Conservation (phyloP, 176 grass and related monocot species). For the Dendrocalamus sinicus region DNA sequence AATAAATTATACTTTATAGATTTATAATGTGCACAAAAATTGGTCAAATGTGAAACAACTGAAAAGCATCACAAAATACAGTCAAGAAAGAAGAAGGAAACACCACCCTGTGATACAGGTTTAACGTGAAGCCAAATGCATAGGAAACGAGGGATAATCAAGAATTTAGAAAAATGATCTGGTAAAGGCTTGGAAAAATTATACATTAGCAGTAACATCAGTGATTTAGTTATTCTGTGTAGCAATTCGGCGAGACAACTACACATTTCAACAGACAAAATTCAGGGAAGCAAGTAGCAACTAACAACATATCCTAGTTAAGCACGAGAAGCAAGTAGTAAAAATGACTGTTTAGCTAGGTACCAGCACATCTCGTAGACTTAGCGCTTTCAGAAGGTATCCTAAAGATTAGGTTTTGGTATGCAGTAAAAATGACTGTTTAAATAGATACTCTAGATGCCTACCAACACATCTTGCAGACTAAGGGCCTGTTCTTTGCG, state of each 20-base stretch:
- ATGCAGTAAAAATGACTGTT: no score
- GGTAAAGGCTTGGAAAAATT: background rate
- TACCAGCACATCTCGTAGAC: background rate
- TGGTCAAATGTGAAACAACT: conserved; percentile 18
- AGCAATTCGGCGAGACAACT: background rate
- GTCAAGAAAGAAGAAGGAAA: conserved; percentile 13
- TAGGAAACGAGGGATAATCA: background rate
- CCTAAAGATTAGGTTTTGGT: no score
- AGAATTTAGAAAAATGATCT: background rate
- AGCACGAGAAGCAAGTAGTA: background rate
- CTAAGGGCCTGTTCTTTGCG: no score
- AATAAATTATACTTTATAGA: conserved; percentile 23
- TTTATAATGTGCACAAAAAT: background rate
- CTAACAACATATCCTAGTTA: background rate
- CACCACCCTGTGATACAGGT: background rate
- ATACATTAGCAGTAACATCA: background rate
- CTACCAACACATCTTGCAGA: no score
- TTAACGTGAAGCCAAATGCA: conserved; percentile 16
- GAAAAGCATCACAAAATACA: conserved; percentile 10
- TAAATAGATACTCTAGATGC: no score
- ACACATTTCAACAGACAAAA: background rate
- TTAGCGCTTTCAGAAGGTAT: no score
- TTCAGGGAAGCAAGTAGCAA: background rate
- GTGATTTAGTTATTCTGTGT: background rate
- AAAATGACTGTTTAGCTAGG: background rate